These are phyloP conservation scores for Funneliformis mosseae DNA, from an alignment of 192 early-diverging fungal genomes.

Conservation along the genomic window DNA sequence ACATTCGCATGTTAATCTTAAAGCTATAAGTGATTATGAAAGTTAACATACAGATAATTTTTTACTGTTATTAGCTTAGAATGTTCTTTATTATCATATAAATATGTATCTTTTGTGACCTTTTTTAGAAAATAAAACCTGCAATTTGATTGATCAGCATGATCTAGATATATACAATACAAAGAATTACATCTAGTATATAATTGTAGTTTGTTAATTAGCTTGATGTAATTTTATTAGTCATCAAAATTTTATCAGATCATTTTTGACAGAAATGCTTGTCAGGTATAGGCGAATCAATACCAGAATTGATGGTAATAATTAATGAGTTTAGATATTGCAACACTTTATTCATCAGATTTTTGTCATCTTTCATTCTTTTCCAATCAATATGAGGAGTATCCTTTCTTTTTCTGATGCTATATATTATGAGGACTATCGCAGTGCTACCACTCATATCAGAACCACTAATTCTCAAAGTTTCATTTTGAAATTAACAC, in stretches of 20 bases:
- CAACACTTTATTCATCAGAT: not conserved
- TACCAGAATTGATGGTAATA: not conserved
- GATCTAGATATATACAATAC: too few species aligned
- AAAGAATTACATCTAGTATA: too few species aligned
- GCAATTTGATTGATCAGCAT: too few species aligned
- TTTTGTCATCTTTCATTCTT: constrained; percentile 1
- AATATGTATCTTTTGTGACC: not conserved
- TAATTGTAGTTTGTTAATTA: not conserved
- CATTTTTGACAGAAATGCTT: not conserved
- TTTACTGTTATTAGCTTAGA: not conserved
- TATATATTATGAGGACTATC: not conserved
- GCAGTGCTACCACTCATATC: not conserved
- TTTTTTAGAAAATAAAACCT: not conserved
- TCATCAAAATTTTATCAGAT: not conserved
- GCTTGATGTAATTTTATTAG: not conserved
- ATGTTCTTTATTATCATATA: not conserved
- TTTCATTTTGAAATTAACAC: not conserved
- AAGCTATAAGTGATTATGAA: not conserved
- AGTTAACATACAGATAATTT: not conserved
- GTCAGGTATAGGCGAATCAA: not conserved
- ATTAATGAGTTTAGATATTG: not conserved
- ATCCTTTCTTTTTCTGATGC: not conserved
- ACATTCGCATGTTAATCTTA: not conserved
- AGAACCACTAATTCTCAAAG: not conserved
- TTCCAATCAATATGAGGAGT: not conserved